Conservation (phyloP, 345 rosid species). For the Citrus inodora region DNA sequence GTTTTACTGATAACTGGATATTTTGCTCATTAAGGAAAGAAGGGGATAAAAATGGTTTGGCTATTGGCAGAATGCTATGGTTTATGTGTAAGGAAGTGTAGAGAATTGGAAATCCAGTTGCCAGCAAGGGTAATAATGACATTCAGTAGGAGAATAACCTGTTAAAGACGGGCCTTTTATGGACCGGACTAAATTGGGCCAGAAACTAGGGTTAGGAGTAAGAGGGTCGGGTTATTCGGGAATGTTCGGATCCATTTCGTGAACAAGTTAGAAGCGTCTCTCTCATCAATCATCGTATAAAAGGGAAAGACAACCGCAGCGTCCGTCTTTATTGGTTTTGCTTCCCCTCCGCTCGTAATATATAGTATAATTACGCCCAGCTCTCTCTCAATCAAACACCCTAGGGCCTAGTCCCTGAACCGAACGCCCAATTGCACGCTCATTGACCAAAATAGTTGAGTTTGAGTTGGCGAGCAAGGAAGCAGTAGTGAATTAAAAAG, state of each 20-base stretch:
- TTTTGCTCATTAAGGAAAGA: too few relatives aligned
- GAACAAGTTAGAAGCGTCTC: neutral
- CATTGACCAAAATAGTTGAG: neutral
- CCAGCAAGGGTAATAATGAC: too few relatives aligned
- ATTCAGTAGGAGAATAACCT: too few relatives aligned
- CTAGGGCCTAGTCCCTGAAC: too few relatives aligned
- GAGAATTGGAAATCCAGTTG: too few relatives aligned
- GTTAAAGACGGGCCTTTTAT: neutral
- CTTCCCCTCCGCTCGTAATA: neutral
- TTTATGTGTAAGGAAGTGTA: too few relatives aligned
- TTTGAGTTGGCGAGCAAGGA: neutral
- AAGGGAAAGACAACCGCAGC: too few relatives aligned
- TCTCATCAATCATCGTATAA: neutral
- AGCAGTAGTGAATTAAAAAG: neutral
- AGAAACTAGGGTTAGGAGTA: neutral
- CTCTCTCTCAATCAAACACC: neutral
- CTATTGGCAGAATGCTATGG: too few relatives aligned
- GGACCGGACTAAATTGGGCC: neutral
- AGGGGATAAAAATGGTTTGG: too few relatives aligned
- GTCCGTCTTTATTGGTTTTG: neutral
- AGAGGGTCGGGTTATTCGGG: slow-evolving; percentile 15
- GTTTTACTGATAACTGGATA: too few relatives aligned
- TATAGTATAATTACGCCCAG: neutral
- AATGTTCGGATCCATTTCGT: slow-evolving; percentile 9
- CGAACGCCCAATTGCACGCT: neutral